Percentiles rank a stretch among this genome's conserved stretches.
Conservation (phyloP, 345 rosid genomes). For the Syzygium jambos region DNA sequence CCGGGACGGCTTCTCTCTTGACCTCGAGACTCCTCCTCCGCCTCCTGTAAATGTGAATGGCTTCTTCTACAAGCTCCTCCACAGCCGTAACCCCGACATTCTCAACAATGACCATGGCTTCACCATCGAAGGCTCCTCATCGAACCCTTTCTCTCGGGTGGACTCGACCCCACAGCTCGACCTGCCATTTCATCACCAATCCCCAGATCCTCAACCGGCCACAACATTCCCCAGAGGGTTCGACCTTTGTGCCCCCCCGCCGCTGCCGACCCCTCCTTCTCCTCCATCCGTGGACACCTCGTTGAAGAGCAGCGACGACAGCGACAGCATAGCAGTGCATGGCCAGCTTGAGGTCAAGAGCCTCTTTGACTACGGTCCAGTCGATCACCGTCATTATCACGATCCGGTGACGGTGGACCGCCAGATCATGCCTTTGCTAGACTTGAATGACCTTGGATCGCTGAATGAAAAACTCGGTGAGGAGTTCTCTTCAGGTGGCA, state of each 20-base stretch:
- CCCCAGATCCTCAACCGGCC: not conserved
- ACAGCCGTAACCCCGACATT: not conserved
- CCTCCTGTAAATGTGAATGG: not conserved
- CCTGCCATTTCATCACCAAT: not conserved
- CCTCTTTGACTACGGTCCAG: not conserved
- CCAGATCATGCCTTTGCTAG: not conserved
- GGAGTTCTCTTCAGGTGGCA: not conserved
- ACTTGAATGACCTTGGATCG: not conserved
- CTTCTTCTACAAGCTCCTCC: not conserved
- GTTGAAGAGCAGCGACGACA: accelerated
- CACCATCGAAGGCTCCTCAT: not conserved
- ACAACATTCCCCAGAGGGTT: not conserved
- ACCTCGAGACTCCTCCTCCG: not conserved
- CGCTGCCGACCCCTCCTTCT: not conserved
- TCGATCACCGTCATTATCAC: not conserved
- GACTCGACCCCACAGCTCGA: not conserved
- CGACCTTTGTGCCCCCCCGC: not conserved
- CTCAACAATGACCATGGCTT: not conserved
- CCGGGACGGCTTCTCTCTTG: not conserved
- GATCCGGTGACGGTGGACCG: not conserved
- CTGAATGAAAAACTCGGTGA: not conserved
- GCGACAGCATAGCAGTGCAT: not conserved
- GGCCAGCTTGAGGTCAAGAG: not conserved
- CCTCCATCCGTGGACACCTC: not conserved
- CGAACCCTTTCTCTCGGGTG: conserved; percentile 8